Conservation (phyloP, 2,329 filamentous ascomycete genomes). For the Pyrenophora seminiperda region DNA sequence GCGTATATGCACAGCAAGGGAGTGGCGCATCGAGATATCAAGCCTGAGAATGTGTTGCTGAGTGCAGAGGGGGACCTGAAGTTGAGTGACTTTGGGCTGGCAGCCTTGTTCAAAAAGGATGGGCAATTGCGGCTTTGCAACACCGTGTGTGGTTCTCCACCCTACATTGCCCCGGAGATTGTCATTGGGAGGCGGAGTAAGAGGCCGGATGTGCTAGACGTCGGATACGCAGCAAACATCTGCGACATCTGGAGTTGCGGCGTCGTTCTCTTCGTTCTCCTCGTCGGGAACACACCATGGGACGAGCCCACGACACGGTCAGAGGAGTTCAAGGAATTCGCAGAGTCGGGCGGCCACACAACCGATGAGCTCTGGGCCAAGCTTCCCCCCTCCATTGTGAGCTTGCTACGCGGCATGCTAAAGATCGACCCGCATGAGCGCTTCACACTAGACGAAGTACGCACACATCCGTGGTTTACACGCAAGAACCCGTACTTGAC, state of each 20-base stretch:
- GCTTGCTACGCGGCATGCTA: conserved; percentile 91
- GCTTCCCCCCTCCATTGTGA: conserved; percentile 74
- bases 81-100: conserved; percentile 94
- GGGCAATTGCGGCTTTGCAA: conserved; percentile 80
- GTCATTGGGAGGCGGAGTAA: conserved; percentile 57
- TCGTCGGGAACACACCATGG: conserved; percentile 98
- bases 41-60: conserved; percentile 91
- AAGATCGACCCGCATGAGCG: conserved; percentile 74
- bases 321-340: conserved; percentile 90
- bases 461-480: conserved; percentile 94
- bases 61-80: conserved; percentile 86
- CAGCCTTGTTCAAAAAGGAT: conserved; percentile 89
- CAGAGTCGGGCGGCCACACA: conserved; percentile 77
- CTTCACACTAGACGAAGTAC: conserved; percentile 85
- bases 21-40: conserved; percentile 77
- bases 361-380: conserved; percentile 84
- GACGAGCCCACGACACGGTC: conserved; percentile 85
- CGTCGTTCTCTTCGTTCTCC: conserved; percentile 92
- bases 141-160: conserved; percentile 92
- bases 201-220: conserved; percentile 56
- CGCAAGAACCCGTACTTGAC: conserved; percentile 78
- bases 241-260: conserved; percentile 98
- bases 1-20: conserved; percentile 96
- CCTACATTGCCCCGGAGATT: conserved; percentile 97
- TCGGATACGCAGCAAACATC: conserved; percentile 75